Evolutionary conservation across 2,329 filamentous ascomycete species (phyloP), one percentile per base, ranked within the genome.

Genomic region (Lachnellula hyalina): DNA sequence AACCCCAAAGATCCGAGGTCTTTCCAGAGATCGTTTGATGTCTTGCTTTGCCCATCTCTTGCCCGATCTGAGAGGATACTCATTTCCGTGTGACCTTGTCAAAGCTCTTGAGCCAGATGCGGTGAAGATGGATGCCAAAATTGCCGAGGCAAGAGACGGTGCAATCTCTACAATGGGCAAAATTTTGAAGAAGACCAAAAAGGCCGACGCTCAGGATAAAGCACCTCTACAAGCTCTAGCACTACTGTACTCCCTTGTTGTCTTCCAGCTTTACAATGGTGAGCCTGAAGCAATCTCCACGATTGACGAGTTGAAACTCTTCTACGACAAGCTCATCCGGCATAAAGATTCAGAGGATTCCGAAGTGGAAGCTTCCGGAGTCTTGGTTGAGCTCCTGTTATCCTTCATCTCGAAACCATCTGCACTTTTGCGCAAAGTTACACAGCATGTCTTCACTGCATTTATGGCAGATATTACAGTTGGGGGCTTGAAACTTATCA

Each of bases 211-310:
- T 61, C 50, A 72, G 56, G 57, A 56, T 11, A 65, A 63, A 46
- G 53, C 61, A 28, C 60, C 63, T 21, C 50, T 75, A 15, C 83
- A 84, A 57, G 88, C 89, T 0, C 80, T 96, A 55, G 86, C 87
- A 19, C 78, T 96, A 36, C 79, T 97, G 1, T 90, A 96, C 68
- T 86, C 90, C 0, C 80, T 96, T 51, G 87, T 90, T 0, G 82
- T 96, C 14, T 78, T 97, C 53, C 90, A 96, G 70, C 79, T 96
- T 8, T 96, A 96, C 73, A 92, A 93, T 65, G 89, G 90, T 23
- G 91, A 96, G 56, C 79, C 87, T 0, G 94, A 97, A 67, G 89
- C 91, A 0, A 81, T 96, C 21, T 85, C 87, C 48, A 86, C 94
- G 58, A 75, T 96, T 8, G 82, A 88, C 52, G 93, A 96, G 63